Evolutionary conservation across 2,329 filamentous ascomycete species (phyloP), one percentile per base, ranked within the genome.

Genomic region (Colletotrichum somersetense): DNA sequence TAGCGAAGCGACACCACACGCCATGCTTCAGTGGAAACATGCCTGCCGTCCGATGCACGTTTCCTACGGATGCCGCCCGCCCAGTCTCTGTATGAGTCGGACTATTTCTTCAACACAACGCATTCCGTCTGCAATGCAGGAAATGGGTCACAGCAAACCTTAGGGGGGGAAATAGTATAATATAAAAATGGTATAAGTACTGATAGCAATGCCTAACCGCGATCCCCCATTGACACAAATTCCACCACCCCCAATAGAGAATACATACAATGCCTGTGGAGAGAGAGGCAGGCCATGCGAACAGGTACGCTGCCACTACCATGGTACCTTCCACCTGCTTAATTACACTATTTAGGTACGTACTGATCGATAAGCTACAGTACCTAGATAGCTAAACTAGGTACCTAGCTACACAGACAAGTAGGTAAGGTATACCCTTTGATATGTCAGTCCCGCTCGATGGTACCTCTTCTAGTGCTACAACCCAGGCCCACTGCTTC

Each of bases 281-380:
- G 42, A 18, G 42, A 18, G 40, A 42, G 40, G 40, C 42, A 44
- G 42, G 5, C 42, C 18, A 44, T 44, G 42, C 16, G 42, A 44
- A 44, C 42, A 8, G 42, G 42, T 20, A 44, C 16, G 18, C 42
- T 20, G 7, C 42, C 42, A 3, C 0, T 35, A 52, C 59, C 18
- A n/a, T n/a, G 20, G 30, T 62, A 52, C 44, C 30, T 30, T n/a
- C 48, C 33, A n/a, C 33, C 26, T 52, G 59, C 30, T 30, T 30
- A 4, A 30, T 30, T 30, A 30, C 30, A 30, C 30, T 30, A 30
- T 3, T 3, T 30, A 30, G 30, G 30, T 30, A 30, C 30, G 30
- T 62, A 14, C 40, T 44, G 61, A 69, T 70, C 59, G 67, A 70
- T 66, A 70, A 44, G 44, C 18, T 20, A n/a, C 38, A 14, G 6